Conservation (phyloP, 352 stramenopile species). For the Elongisporangium senticosum region DNA sequence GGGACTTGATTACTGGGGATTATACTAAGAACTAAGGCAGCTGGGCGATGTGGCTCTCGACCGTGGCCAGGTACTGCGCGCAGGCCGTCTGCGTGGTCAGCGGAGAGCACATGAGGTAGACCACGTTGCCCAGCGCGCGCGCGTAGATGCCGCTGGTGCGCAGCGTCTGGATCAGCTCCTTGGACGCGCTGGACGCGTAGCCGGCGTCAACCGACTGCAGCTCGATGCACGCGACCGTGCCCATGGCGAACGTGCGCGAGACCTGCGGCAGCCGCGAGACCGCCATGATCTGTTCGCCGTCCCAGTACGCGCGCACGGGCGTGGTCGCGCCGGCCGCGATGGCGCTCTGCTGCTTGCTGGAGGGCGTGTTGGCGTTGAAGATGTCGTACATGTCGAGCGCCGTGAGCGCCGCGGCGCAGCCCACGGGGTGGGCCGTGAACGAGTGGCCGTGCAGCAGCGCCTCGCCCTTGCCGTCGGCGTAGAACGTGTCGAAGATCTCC, state of each 20-base stretch:
- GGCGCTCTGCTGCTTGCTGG: neutral
- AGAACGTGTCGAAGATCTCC: slow-evolving; percentile 88
- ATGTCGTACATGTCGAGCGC: slow-evolving; percentile 86
- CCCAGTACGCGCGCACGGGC: slow-evolving; percentile 60
- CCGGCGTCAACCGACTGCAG: slow-evolving; percentile 47
- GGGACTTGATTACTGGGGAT: neutral
- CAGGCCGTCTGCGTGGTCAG: slow-evolving; percentile 63
- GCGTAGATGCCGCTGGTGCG: slow-evolving; percentile 69
- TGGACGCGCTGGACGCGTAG: slow-evolving; percentile 62
- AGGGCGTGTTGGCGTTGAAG: slow-evolving; percentile 24
- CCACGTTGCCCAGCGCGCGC: slow-evolving; percentile 71
- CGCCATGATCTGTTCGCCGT: slow-evolving; percentile 30
- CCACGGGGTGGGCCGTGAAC: slow-evolving; percentile 90
- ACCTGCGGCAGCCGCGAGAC: slow-evolving; percentile 52
- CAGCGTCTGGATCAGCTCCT: slow-evolving; percentile 54
- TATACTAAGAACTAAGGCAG: slow-evolving; percentile 18
- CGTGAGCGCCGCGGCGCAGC: slow-evolving; percentile 85
- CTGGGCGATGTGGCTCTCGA: slow-evolving; percentile 41
- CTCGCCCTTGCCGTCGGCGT: slow-evolving; percentile 79
- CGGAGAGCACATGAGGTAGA: slow-evolving; percentile 85
- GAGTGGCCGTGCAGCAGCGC: slow-evolving; percentile 89
- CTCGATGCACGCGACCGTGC: slow-evolving; percentile 75
- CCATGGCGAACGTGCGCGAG: slow-evolving; percentile 63
- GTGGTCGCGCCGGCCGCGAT: slow-evolving; percentile 18
- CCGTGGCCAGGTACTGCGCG: slow-evolving; percentile 41